Percentiles rank a stretch among this genome's conserved stretches.
phyloP scores from a whole-genome alignment of 2,329 filamentous ascomycete genomes.

The Tolypocladium nubicola region DNA sequence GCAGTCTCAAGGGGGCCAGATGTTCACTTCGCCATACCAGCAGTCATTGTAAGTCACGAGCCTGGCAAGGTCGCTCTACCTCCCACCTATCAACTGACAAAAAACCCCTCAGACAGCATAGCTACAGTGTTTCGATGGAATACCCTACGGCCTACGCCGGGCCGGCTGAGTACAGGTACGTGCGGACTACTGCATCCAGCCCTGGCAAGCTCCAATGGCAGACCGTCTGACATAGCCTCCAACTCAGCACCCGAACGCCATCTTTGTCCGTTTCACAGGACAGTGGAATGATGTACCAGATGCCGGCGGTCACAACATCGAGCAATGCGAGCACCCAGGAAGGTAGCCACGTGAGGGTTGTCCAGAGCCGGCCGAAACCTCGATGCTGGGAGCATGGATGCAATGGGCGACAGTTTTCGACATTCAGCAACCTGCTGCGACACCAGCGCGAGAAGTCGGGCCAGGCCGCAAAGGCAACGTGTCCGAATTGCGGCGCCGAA shows the following conservation, averaged over 20 bases:
- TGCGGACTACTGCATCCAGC: not conserved
- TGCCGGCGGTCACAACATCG: constrained; percentile 25
- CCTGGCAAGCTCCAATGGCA: not conserved
- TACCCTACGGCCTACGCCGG: constrained; percentile 27
- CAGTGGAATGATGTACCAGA: constrained; percentile 30
- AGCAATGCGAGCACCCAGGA: constrained; percentile 24
- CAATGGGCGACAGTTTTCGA: constrained; percentile 90
- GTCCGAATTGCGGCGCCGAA: constrained; percentile 83
- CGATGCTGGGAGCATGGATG: constrained; percentile 97
- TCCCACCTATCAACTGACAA: constrained; percentile 4
- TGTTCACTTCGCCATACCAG: constrained; percentile 21
- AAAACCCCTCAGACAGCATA: constrained; percentile 16
- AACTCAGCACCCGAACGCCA: constrained; percentile 25
- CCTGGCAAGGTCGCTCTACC: constrained; percentile 2
- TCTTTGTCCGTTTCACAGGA: constrained; percentile 28
- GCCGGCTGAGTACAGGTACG: constrained; percentile 29
- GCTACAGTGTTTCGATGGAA: constrained; percentile 33
- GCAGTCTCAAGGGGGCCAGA: constrained; percentile 23
- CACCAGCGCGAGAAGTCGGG: constrained; percentile 94
- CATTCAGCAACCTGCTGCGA: constrained; percentile 86
- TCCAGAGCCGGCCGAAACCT: constrained; percentile 77
- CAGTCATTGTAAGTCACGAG: constrained; percentile 23
- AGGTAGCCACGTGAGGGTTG: constrained; percentile 50
- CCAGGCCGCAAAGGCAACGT: constrained; percentile 77
- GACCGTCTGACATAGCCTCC: constrained; percentile 8